Conservation (phyloP, 2,329 filamentous ascomycete genomes). For the Verticillium zaregamsianum region DNA sequence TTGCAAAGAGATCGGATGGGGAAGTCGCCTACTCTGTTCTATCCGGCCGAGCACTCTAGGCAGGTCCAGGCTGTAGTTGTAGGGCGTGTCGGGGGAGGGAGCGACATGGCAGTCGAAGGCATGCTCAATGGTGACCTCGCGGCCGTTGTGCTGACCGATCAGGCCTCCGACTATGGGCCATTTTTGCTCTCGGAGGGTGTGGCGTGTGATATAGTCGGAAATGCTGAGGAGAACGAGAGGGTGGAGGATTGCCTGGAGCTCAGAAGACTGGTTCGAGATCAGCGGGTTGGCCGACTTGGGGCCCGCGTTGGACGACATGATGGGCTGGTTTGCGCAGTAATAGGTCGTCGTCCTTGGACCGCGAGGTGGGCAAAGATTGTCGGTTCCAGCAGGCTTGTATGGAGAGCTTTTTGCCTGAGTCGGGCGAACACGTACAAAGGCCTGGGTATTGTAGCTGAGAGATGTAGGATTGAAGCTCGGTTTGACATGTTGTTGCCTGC, state of each 20-base stretch:
- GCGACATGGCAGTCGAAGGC: conserved; percentile 76
- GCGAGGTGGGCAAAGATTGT: too few relatives aligned
- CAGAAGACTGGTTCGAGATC: conserved; percentile 61
- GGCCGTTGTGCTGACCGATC: conserved; percentile 87
- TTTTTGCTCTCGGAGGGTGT: conserved; percentile 69
- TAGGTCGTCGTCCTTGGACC: too few relatives aligned
- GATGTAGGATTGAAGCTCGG: too few relatives aligned
- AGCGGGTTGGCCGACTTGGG: conserved; percentile 47
- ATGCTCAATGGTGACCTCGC: conserved; percentile 87
- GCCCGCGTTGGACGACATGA: conserved; percentile 38
- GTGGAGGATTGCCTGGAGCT: conserved; percentile 81
- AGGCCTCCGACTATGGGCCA: conserved; percentile 82
- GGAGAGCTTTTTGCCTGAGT: too few relatives aligned
- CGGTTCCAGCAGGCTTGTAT: too few relatives aligned
- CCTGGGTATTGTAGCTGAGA: too few relatives aligned
- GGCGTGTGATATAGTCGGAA: conserved; percentile 92
- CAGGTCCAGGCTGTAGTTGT: conserved; percentile 58
- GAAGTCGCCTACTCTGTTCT: conserved; percentile 67
- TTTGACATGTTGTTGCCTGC: too few relatives aligned
- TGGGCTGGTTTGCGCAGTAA: background rate
- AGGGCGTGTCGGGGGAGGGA: conserved; percentile 39
- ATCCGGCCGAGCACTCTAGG: conserved; percentile 74
- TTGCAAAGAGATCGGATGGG: background rate
- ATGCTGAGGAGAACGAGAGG: conserved; percentile 94
- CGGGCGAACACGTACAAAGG: too few relatives aligned